Evolutionary conservation across 495 filamentous ascomycete genomes (phyloP), one percentile per base, ranked within the genome.

Genomic region (Lepidopterella palustris): DNA sequence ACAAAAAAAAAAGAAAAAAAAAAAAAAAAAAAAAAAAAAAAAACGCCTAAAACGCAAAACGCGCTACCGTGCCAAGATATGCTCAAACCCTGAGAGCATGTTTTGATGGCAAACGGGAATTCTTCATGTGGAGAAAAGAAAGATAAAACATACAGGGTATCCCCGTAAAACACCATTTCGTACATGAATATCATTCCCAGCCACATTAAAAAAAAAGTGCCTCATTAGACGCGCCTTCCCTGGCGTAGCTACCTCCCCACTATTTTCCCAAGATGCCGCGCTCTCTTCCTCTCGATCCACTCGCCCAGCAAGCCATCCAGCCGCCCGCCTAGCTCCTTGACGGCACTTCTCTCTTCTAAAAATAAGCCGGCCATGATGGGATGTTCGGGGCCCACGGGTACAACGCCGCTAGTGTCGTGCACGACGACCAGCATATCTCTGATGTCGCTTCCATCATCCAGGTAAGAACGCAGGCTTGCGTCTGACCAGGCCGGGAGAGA

Each of bases 391-490:
- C 84, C 82, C 10, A 86, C 85, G 28, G 89, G 87, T 52, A 82
- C 80, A 29, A 91, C 83, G 58, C 87, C 87, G 23, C 82, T 87
- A 73, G 89, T 93, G 72, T 97, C 91, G 68, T 95, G 88, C 26
- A 98, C 90, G 48, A 98, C 86, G 8, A 92, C 79, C 54, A 97
- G 81, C 69, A 97, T 78, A 69, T 98, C 93, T 45, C 88, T 83
- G 63, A 98, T 88, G 60, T 96, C 91, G n/a, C 81, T 86, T 45
- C 87, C 87, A 66, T 93, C 90, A 61, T 97, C 92, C 64, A 97
- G 84, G 74, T 96, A 98, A 20, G 88, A 85, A 48, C 89, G 82
- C 32, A 98, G 79, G 63, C 81, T 86, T 59, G 85, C 79, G 71
- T 96, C 93, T 64, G 86, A 90, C 93, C 93, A 98, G 0, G 86